phyloP scores from a whole-genome alignment of 1,139 yeast genomes.

The Saccharomyces hybrid region DNA sequence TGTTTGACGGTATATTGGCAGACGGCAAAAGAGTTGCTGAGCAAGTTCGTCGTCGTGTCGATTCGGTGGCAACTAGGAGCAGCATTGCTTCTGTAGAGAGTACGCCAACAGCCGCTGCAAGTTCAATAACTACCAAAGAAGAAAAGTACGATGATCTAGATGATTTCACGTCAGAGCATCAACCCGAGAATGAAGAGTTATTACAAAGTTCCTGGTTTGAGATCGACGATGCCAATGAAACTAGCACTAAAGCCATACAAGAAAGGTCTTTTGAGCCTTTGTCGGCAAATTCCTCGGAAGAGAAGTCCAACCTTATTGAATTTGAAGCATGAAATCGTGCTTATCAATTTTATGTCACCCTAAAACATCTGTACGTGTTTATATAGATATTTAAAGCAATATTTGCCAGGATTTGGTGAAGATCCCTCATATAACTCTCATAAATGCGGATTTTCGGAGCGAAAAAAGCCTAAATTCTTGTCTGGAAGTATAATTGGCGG shows the following conservation, averaged over 20 bases:
- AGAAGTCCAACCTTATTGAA: slow-evolving; percentile 10
- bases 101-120: slow-evolving; percentile 3
- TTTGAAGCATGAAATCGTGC: slow-evolving; percentile 9
- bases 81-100: slow-evolving; percentile 17
- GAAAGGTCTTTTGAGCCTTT: slow-evolving; percentile 8
- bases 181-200: slow-evolving; percentile 12
- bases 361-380: not conserved
- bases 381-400: not conserved
- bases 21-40: slow-evolving; percentile 89
- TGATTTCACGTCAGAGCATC: slow-evolving; percentile 13
- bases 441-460: not conserved
- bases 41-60: slow-evolving; percentile 81
- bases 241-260: slow-evolving; percentile 1
- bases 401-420: not conserved
- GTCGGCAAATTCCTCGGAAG: slow-evolving; percentile 4
- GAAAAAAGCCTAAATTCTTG: not conserved
- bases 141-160: slow-evolving; percentile 12
- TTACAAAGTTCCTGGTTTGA: slow-evolving; percentile 13
- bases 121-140: slow-evolving; percentile 4
- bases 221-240: slow-evolving; percentile 8
- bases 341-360: not conserved
- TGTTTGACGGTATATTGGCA: slow-evolving; percentile 85
- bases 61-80: slow-evolving; percentile 36
- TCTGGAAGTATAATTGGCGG: not conserved
- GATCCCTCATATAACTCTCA: not conserved